Evolutionary conservation across 2,329 filamentous ascomycete species (phyloP), one percentile per base, ranked within the genome.

Genomic region (Sarocladiaceae sp.): DNA sequence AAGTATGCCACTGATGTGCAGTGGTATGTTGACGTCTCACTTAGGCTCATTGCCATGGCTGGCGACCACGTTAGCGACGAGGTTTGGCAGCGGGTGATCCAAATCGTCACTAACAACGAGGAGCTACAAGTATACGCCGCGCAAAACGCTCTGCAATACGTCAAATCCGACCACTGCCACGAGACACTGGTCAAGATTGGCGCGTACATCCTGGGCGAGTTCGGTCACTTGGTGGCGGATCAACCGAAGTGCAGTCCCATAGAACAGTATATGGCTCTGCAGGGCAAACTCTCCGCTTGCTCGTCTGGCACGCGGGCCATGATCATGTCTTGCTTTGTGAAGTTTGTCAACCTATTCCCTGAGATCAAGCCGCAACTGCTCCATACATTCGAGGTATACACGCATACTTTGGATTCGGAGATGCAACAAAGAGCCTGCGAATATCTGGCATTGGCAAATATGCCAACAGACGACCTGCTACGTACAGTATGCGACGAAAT

Each of bases 71-170:
- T 98, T 54, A 97, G 91, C 64, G 94, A 98, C 51, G 93, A 98
- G 66, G 93, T 98, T 15, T 98, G 93, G 93, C 93, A 98, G 63
- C 83, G 93, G 55, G 91, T 98, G 45, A 96, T 95, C 50, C 93
- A 98, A 63, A 97, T 98, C 55, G 90, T 97, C 47, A 97, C 93
- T 45, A 98, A 98, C 71, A 98, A 98, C 63, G 93, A 98, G 64
- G 91, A 97, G 63, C 75, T 98, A 10, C 93, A 98, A 65, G 84
- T 95, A 0, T 98, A 98, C 60, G 93, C 93, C 1, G 89, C 93
- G 4, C 88, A 95, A 59, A 94, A 94, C 55, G 89, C 93, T 18
- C 69, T 98, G 32, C 85, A 91, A 53, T 95, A 97, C 58, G 76
- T 96, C 63, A 95, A 95, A 63, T 82, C 83, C 15, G 88, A 95